Evolutionary conservation across 75 land plant species (phyloP).

Genomic region (Picea glauca): DNA sequence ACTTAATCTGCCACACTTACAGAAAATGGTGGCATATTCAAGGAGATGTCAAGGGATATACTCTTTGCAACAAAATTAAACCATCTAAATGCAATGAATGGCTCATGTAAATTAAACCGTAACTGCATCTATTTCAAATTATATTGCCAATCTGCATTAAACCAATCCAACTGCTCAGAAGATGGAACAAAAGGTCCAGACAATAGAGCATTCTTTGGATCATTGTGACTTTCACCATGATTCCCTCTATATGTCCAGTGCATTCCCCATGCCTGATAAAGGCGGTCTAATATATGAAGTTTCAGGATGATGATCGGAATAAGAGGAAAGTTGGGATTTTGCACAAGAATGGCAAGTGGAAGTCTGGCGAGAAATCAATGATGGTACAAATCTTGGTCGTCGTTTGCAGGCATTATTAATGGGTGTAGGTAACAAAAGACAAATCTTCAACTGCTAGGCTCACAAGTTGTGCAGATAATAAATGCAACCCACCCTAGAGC

Average conservation of each 20-base stretch:
- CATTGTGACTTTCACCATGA: conserved; percentile 9
- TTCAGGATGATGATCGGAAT: conserved; percentile 37
- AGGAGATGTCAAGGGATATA: conserved; percentile 13
- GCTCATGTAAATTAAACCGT: conserved; percentile 71
- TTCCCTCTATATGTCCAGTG: conserved; percentile 48
- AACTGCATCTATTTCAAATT: conserved; percentile 53
- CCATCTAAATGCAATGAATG: conserved; percentile 71
- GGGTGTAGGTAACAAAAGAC: too few relatives aligned
- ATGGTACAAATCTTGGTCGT: too few relatives aligned
- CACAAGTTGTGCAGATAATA: too few relatives aligned
- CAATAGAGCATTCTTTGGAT: conserved; percentile 1
- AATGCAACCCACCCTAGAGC: too few relatives aligned
- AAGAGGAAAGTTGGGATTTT: too few relatives aligned
- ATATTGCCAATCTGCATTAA: conserved; percentile 62
- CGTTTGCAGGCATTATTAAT: too few relatives aligned
- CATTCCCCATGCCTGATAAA: conserved; percentile 70
- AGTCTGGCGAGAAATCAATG: too few relatives aligned
- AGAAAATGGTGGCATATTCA: too few relatives aligned
- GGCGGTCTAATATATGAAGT: conserved; percentile 84
- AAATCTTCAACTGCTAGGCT: too few relatives aligned
- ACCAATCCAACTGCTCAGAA: conserved; percentile 38
- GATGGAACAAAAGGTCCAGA: conserved; percentile 48
- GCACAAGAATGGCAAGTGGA: too few relatives aligned
- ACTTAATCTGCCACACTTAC: too few relatives aligned
- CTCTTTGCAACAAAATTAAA: conserved; percentile 54